Conservation (phyloP, 2,329 filamentous ascomycete genomes). For the Coniosporium uncinatum region DNA sequence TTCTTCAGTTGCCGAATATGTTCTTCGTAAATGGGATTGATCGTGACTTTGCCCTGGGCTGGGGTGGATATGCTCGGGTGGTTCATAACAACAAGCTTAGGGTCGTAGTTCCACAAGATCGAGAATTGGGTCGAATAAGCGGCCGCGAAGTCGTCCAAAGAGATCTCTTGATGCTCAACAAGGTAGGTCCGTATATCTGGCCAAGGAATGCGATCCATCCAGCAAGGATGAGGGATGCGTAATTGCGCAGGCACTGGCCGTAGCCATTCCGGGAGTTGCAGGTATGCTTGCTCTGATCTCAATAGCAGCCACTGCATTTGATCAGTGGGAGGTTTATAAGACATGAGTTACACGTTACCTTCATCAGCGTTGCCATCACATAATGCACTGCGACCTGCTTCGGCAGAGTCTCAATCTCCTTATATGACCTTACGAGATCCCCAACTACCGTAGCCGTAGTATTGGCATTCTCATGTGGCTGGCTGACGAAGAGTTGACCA, state of each 20-base stretch:
- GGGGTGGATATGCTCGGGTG: no score
- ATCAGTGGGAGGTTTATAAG: not conserved
- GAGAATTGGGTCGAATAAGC: constrained; percentile 14
- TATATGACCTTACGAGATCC: constrained; percentile 12
- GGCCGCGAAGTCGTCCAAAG: constrained; percentile 15
- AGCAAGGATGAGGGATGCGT: constrained; percentile 12
- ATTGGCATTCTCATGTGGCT: constrained; percentile 10
- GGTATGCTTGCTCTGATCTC: constrained; percentile 11
- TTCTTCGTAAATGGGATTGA: constrained; percentile 18
- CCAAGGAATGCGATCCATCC: constrained; percentile 18
- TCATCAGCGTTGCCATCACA: constrained; percentile 15
- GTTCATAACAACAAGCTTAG: constrained; percentile 11
- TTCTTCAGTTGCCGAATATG: constrained; percentile 16
- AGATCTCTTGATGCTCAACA: constrained; percentile 14
- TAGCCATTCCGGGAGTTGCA: constrained; percentile 17
- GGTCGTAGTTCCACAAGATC: constrained; percentile 16
- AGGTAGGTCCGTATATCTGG: constrained; percentile 13
- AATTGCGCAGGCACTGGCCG: constrained; percentile 13
- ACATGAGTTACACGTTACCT: no score
- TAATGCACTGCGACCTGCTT: constrained; percentile 16
- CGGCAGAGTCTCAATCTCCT: constrained; percentile 15
- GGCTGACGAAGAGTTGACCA: no score
- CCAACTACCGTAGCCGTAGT: constrained; percentile 11
- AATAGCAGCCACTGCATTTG: constrained; percentile 14
- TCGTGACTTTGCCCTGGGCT: constrained; percentile 9